These are phyloP conservation scores for Leucoagaricus sp. DNA, from an alignment of 1,284 basidiomycete genomes.

Conservation along the genomic window DNA sequence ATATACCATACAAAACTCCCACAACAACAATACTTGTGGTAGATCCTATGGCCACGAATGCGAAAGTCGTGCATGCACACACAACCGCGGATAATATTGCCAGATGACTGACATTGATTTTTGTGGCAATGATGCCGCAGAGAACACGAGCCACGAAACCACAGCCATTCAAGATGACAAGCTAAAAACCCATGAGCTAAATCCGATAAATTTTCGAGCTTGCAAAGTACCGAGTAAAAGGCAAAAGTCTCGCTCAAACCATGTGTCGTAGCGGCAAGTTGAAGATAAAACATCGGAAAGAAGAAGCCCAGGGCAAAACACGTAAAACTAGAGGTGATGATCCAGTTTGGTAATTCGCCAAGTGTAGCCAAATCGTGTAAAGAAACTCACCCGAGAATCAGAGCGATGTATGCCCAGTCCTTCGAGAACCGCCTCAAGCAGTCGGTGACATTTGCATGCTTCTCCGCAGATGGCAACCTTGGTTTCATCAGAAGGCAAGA, in stretches of 20 bases:
- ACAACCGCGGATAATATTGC: conserved; percentile 23
- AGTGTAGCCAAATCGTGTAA: not conserved
- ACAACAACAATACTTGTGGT: conserved; percentile 30
- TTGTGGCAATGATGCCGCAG: conserved; percentile 41
- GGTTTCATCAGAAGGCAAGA: conserved; percentile 45
- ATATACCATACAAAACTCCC: conserved; percentile 40
- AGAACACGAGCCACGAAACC: conserved; percentile 47
- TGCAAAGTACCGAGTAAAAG: conserved; percentile 44
- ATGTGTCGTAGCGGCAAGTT: conserved; percentile 44
- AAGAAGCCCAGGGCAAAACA: conserved; percentile 36
- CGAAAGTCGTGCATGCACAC: conserved; percentile 32
- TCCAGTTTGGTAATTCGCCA: not conserved
- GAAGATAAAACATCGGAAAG: conserved; percentile 50
- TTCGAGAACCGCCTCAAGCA: conserved; percentile 35
- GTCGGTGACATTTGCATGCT: conserved; percentile 20
- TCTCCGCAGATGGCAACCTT: conserved; percentile 36
- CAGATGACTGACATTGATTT: conserved; percentile 38
- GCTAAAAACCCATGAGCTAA: conserved; percentile 20
- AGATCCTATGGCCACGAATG: conserved; percentile 28
- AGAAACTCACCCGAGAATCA: conserved; percentile 21
- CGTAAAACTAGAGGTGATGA: conserved; percentile 10
- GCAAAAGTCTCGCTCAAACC: conserved; percentile 39
- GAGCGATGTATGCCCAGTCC: conserved; percentile 30
- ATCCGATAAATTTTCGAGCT: not conserved
- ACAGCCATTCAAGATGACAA: conserved; percentile 46